These are phyloP conservation scores for Powellomyces hirtus DNA, from an alignment of 192 early-diverging fungal genomes.

Conservation along the genomic window DNA sequence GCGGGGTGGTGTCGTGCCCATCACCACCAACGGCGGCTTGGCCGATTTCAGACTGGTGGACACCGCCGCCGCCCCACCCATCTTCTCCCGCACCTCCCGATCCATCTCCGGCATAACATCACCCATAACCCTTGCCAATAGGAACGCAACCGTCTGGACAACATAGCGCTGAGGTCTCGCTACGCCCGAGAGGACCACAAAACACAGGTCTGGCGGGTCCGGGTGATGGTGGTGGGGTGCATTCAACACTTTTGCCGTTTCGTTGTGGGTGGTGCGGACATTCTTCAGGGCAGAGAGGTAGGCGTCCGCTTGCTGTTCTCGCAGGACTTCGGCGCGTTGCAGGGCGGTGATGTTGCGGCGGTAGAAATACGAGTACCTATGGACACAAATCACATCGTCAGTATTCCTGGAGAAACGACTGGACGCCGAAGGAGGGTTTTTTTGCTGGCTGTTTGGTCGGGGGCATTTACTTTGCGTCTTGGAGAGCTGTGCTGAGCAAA, in stretches of 20 bases:
- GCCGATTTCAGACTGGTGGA: background rate
- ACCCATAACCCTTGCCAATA: background rate
- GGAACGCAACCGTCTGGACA: background rate
- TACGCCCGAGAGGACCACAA: background rate
- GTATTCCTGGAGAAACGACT: too few relatives aligned
- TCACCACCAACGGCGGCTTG: background rate
- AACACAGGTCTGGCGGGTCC: background rate
- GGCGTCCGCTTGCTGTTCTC: background rate
- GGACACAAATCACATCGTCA: too few relatives aligned
- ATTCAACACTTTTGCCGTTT: background rate
- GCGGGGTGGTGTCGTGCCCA: too few relatives aligned
- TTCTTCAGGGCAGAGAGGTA: background rate
- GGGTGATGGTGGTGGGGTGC: background rate
- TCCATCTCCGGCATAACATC: background rate
- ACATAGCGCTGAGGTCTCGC: background rate
- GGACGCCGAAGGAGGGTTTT: too few relatives aligned
- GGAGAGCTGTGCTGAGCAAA: too few relatives aligned
- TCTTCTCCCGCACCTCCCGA: background rate
- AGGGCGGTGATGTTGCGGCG: too few relatives aligned
- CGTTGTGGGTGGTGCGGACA: background rate
- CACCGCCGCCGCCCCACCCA: background rate
- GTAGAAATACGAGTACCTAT: too few relatives aligned
- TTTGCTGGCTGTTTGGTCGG: too few relatives aligned
- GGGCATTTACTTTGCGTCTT: too few relatives aligned
- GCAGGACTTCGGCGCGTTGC: too few relatives aligned